phyloP scores from a whole-genome alignment of 805 yeast genomes.

The Kodamaea leandrae region DNA sequence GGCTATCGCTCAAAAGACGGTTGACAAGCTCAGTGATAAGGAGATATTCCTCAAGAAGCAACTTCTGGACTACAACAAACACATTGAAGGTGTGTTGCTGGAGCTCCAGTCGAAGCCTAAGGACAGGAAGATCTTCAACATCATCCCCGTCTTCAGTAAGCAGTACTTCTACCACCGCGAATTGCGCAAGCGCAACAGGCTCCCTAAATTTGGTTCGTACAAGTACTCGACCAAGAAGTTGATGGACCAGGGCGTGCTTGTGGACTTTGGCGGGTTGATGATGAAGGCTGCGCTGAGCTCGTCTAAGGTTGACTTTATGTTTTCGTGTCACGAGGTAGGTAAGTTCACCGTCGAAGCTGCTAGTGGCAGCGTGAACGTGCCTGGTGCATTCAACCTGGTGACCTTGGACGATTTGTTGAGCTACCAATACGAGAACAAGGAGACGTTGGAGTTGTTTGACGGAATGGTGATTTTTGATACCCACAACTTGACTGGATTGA shows the following conservation, averaged over 20 bases:
- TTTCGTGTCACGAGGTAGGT: slow-evolving; percentile 73
- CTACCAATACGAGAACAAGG: slow-evolving; percentile 67
- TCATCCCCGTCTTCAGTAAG: slow-evolving; percentile 58
- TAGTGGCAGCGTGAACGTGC: slow-evolving; percentile 64
- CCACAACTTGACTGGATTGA: slow-evolving; percentile 60
- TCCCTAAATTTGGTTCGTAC: slow-evolving; percentile 75
- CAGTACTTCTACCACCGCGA: slow-evolving; percentile 76
- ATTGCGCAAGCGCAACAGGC: slow-evolving; percentile 59
- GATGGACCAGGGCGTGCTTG: slow-evolving; percentile 66
- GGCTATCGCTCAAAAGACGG: slow-evolving; percentile 39
- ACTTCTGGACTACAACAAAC: slow-evolving; percentile 45
- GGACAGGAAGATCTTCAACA: slow-evolving; percentile 47
- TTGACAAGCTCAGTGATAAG: slow-evolving; percentile 43
- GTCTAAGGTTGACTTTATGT: slow-evolving; percentile 69
- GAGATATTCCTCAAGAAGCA: slow-evolving; percentile 45
- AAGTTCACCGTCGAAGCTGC: slow-evolving; percentile 73
- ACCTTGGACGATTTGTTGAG: slow-evolving; percentile 70
- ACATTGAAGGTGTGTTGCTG: slow-evolving; percentile 43
- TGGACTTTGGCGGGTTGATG: slow-evolving; percentile 56
- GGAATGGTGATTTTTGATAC: slow-evolving; percentile 70
- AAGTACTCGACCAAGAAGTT: slow-evolving; percentile 74
- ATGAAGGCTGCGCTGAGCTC: slow-evolving; percentile 40
- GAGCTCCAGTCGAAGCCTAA: slow-evolving; percentile 45
- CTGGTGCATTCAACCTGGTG: slow-evolving; percentile 55
- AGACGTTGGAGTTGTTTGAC: slow-evolving; percentile 56